Conservation (phyloP, 176 grass and related monocot species). For the Tuctoria greenei region DNA sequence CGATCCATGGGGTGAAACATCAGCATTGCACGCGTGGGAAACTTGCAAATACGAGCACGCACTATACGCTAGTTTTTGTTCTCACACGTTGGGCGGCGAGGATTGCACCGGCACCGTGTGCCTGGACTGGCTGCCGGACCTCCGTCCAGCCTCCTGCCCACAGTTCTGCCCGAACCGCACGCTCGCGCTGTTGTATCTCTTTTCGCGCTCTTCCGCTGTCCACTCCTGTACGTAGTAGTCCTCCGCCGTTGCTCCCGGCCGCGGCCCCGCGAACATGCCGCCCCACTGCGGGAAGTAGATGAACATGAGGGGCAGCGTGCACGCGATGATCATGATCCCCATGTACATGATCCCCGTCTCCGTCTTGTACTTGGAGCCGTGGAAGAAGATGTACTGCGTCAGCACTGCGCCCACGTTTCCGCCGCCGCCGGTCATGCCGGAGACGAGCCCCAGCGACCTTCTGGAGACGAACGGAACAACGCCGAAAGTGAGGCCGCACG, state of each 20-base stretch:
- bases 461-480: constrained; percentile 79
- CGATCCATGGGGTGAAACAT: not conserved
- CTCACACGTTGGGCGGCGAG: constrained; percentile 38
- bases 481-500: constrained; percentile 83
- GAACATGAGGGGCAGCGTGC: constrained; percentile 62
- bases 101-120: constrained; percentile 57
- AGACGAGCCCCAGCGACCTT: constrained; percentile 78
- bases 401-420: constrained; percentile 87
- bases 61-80: no score
- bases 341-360: constrained; percentile 88
- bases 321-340: constrained; percentile 88
- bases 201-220: constrained; percentile 54
- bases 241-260: constrained; percentile 41
- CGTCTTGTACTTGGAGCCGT: constrained; percentile 59
- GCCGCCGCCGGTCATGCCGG: constrained; percentile 84
- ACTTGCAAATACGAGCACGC: not conserved
- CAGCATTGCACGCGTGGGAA: not conserved
- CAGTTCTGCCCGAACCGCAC: constrained; percentile 82
- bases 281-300: constrained; percentile 93
- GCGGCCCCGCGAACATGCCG: constrained; percentile 48
- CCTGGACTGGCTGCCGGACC: constrained; percentile 27
- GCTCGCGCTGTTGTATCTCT: constrained; percentile 40
- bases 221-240: constrained; percentile 61
- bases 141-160: constrained; percentile 45
- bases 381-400: constrained; percentile 93